Percentiles rank a stretch among this genome's conserved stretches.
These are phyloP conservation scores for Saturnispora zaruensis DNA, from an alignment of 805 yeast species.

Conservation along the genomic window DNA sequence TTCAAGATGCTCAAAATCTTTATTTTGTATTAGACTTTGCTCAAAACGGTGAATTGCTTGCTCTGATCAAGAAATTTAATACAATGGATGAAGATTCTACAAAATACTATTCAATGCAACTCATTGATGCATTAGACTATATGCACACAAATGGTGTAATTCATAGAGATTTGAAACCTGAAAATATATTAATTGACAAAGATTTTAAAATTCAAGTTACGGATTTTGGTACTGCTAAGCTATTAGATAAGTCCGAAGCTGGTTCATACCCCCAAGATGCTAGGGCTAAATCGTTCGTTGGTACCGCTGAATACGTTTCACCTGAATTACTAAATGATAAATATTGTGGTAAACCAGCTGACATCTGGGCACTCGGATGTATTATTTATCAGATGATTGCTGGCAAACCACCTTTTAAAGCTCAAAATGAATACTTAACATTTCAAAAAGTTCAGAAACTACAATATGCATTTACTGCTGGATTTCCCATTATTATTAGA, in stretches of 20 bases:
- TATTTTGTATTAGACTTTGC: slow-evolving; percentile 77
- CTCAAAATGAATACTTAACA: slow-evolving; percentile 71
- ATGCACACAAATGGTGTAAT: slow-evolving; percentile 71
- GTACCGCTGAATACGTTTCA: slow-evolving; percentile 78
- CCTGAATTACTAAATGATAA: slow-evolving; percentile 73
- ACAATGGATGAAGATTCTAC: slow-evolving; percentile 63
- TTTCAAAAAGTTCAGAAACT: slow-evolving; percentile 75
- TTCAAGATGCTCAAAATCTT: slow-evolving; percentile 65
- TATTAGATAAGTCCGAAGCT: slow-evolving; percentile 46
- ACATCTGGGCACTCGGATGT: slow-evolving; percentile 57
- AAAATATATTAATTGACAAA: slow-evolving; percentile 59
- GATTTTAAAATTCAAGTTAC: slow-evolving; percentile 60
- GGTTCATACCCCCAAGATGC: slow-evolving; percentile 57
- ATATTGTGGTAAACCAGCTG: slow-evolving; percentile 54
- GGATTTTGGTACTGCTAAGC: slow-evolving; percentile 79
- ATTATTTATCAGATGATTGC: slow-evolving; percentile 55
- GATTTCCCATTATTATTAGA: slow-evolving; percentile 64
- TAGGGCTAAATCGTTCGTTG: slow-evolving; percentile 73
- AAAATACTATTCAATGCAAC: slow-evolving; percentile 62
- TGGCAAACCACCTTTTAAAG: slow-evolving; percentile 73
- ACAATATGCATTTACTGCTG: slow-evolving; percentile 78
- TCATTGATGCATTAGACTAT: slow-evolving; percentile 61
- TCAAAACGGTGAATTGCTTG: slow-evolving; percentile 65
- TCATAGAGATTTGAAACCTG: slow-evolving; percentile 80
- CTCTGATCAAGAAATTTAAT: slow-evolving; percentile 61